A percentile compares a stretch with the other conserved stretches of the same genome.
Conservation (phyloP, 2,329 filamentous ascomycete species). For the Nothopassalora personata region DNA sequence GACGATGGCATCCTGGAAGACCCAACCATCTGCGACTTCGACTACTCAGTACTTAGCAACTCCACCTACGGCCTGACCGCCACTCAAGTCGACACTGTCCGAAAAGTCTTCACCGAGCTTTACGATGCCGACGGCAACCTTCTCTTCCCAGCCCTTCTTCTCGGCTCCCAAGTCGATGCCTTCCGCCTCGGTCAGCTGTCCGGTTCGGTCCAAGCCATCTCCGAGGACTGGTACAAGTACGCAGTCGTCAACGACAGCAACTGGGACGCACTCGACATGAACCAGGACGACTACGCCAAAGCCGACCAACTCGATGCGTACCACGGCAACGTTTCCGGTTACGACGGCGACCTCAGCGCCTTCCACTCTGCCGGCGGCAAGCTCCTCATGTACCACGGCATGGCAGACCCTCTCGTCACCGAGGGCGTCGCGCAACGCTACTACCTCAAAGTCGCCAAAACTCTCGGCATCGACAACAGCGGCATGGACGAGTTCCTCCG, state of each 20-base stretch:
- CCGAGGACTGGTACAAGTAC: slow-evolving; percentile 47
- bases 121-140: slow-evolving; percentile 41
- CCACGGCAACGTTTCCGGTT: slow-evolving; percentile 40
- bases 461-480: slow-evolving; percentile 37
- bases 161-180: slow-evolving; percentile 42
- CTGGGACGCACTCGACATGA: slow-evolving; percentile 39
- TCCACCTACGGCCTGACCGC: slow-evolving; percentile 38
- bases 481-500: slow-evolving; percentile 39
- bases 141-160: slow-evolving; percentile 49
- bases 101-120: slow-evolving; percentile 40
- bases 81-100: slow-evolving; percentile 42
- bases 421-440: slow-evolving; percentile 44
- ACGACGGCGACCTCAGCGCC: slow-evolving; percentile 33
- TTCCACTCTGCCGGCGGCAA: slow-evolving; percentile 42
- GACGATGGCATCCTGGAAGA: slow-evolving; percentile 47
- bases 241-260: slow-evolving; percentile 43
- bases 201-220: slow-evolving; percentile 41
- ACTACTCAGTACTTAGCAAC: slow-evolving; percentile 35
- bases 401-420: slow-evolving; percentile 41
- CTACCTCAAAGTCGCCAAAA: slow-evolving; percentile 43
- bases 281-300: slow-evolving; percentile 38
- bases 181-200: slow-evolving; percentile 36
- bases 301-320: slow-evolving; percentile 35
- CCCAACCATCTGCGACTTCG: slow-evolving; percentile 41
- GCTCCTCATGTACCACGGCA: slow-evolving; percentile 42